A percentile compares a stretch with the other conserved stretches of the same genome.
These are phyloP conservation scores for Piper longum DNA, from an alignment of 164 flowering plant species.

Conservation along the genomic window DNA sequence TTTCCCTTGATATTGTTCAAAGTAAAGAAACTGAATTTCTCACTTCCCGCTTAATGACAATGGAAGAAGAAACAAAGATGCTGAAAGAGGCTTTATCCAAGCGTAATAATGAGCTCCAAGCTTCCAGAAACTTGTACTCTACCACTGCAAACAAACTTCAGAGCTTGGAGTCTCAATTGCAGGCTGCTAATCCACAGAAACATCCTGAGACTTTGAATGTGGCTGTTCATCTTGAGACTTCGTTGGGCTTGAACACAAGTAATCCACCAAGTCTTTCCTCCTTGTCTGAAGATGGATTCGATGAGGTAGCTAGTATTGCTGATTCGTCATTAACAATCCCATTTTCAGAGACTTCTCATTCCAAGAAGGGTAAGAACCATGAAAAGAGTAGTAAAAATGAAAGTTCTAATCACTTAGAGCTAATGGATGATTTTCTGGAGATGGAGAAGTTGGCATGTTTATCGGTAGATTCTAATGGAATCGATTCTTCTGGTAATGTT, in stretches of 20 bases:
- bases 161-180: constrained; percentile 59
- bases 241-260: constrained; percentile 27
- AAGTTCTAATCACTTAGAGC: constrained; percentile 40
- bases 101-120: constrained; percentile 78
- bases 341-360: constrained; percentile 47
- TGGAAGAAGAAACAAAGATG: constrained; percentile 98
- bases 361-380: constrained; percentile 29
- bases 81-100: constrained; percentile 91
- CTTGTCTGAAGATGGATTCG: constrained; percentile 88
- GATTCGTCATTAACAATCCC: constrained; percentile 59
- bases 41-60: constrained; percentile 59
- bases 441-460: constrained; percentile 88
- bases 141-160: constrained; percentile 71
- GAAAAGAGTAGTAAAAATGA: constrained; percentile 38
- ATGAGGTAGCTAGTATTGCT: constrained; percentile 56
- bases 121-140: constrained; percentile 74
- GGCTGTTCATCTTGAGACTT: constrained; percentile 28
- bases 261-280: constrained; percentile 62
- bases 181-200: constrained; percentile 23
- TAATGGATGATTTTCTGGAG: constrained; percentile 97
- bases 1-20: constrained; percentile 34
- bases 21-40: constrained; percentile 78
- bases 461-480: constrained; percentile 37
- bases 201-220: constrained; percentile 20
- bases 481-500: constrained; percentile 5